Base-by-base conservation (phyloP, 2,329 filamentous ascomycete genomes). In the Talaromyces marneffei region DNA sequence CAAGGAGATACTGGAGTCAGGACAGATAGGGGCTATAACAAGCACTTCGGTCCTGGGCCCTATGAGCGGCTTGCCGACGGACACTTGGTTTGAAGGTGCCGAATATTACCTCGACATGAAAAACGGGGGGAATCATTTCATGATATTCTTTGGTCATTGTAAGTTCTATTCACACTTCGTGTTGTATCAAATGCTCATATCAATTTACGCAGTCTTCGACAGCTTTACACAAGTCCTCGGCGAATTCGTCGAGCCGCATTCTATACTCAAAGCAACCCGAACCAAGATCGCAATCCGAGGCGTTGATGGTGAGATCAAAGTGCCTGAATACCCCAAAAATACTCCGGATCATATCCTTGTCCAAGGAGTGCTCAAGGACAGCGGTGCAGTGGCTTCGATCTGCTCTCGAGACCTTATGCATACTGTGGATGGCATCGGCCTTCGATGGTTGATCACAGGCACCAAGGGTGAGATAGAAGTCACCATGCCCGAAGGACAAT, bases 141-240 rank as follows among this genome's bases (percentile, higher is more conserved):
- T 42, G 39, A 60, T 60, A n/a, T 29, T 39, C 18, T 60, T 60
- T 12, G 59, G 52, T 39, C 59, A 60, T 40, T 60, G 59, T 60
- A 46, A 56, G 58, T 39, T 16, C 1, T 29, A 46, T n/a, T 8
- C 1, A 25, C 1, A 14, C n/a, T 14, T 46, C 3, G 0, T 20
- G 6, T 33, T 4, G 31, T 40, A 3, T 52, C 2, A 20, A 20
- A 7, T 52, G 46, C 46, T 33, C 12, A 54, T 14, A 37, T 25
- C 18, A 25, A 44, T 31, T 20, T 27, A 29, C 18, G 16, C 35
- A 56, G 59, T 60, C 31, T 42, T 60, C 18, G 59, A 60, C 37
- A 37, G 40, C 25, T 60, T 60, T 37, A 44, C 40, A 20, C n/a
- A 54, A 16, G 52, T 60, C n/a, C 48, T 60, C 18, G 59, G 59